These are phyloP conservation scores for Ogataea kodamae DNA, from an alignment of 805 yeast species.

Conservation along the genomic window DNA sequence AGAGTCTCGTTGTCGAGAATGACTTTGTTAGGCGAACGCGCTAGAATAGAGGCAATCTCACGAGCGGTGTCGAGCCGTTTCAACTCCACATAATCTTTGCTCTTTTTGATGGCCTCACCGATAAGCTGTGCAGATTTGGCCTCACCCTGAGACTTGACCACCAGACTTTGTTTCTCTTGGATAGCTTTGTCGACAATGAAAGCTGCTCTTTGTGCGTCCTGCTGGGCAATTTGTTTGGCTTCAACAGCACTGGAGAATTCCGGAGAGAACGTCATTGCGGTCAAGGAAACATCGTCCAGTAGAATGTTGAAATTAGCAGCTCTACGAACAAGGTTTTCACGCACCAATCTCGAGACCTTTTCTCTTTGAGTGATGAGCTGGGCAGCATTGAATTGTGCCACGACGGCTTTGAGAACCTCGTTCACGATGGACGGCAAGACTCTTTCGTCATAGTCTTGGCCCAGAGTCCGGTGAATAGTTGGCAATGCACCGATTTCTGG, in stretches of 20 bases:
- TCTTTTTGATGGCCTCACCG: conserved; percentile 98
- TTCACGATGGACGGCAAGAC: conserved; percentile 97
- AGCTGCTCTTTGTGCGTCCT: conserved; percentile 98
- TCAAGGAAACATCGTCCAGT: conserved; percentile 93
- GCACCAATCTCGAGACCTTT: conserved; percentile 84
- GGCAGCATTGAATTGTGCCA: conserved; percentile 97
- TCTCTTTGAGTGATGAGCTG: conserved; percentile 99
- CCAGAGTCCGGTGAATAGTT: conserved; percentile 84
- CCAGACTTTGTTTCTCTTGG: conserved; percentile 96
- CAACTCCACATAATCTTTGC: conserved; percentile 92
- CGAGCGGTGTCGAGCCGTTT: conserved; percentile 96
- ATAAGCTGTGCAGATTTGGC: conserved; percentile 96
- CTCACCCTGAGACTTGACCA: conserved; percentile 97
- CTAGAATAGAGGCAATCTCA: conserved; percentile 84
- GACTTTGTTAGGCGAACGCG: conserved; percentile 87
- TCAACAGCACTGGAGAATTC: conserved; percentile 97
- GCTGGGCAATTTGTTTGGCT: conserved; percentile 98
- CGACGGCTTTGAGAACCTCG: conserved; percentile 93
- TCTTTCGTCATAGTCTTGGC: conserved; percentile 93
- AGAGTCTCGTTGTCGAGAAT: conserved; percentile 89
- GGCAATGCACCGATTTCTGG: conserved; percentile 82
- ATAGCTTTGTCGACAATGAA: conserved; percentile 94
- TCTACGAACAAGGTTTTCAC: conserved; percentile 87
- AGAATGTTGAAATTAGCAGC: conserved; percentile 84
- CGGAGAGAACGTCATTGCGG: conserved; percentile 96